These are phyloP conservation scores for Mucor circinelloides DNA, from an alignment of 371 early-diverging fungal species.

Conservation along the genomic window DNA sequence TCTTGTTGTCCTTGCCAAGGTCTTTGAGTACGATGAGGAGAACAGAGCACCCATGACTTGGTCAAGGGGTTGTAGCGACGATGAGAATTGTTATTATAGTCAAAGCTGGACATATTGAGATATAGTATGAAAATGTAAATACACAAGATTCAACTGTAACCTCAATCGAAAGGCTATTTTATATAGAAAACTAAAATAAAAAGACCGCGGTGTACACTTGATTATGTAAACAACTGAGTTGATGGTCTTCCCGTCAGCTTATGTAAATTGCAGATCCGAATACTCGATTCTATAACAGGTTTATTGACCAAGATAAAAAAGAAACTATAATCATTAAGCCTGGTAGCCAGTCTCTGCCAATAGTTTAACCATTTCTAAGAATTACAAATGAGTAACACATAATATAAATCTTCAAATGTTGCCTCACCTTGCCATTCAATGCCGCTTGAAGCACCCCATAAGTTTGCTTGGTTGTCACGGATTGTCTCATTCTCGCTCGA, in stretches of 20 bases:
- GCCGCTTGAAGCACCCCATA: conserved; percentile 37
- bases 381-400: neutral
- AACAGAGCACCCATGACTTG: conserved; percentile 89
- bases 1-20: conserved; percentile 92
- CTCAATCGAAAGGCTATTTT: neutral
- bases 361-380: conserved; percentile 25
- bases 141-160: neutral
- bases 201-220: conserved; percentile 16
- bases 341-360: conserved; percentile 23
- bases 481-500: neutral
- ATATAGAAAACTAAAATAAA: conserved; percentile 3
- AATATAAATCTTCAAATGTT: neutral
- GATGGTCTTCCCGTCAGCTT: conserved; percentile 4
- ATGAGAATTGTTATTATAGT: conserved; percentile 70
- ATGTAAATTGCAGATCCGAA: conserved; percentile 6
- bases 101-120: conserved; percentile 27
- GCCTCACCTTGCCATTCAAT: conserved; percentile 41
- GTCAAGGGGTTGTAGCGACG: conserved; percentile 89
- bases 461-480: conserved; percentile 1
- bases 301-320: neutral
- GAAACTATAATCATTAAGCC: neutral
- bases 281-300: neutral
- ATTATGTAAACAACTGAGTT: conserved; percentile 26
- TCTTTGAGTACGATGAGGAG: conserved; percentile 92
- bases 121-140: neutral